Base-by-base conservation (phyloP, 1,139 yeast genomes). In the Hyphopichia pseudoburtonii region DNA sequence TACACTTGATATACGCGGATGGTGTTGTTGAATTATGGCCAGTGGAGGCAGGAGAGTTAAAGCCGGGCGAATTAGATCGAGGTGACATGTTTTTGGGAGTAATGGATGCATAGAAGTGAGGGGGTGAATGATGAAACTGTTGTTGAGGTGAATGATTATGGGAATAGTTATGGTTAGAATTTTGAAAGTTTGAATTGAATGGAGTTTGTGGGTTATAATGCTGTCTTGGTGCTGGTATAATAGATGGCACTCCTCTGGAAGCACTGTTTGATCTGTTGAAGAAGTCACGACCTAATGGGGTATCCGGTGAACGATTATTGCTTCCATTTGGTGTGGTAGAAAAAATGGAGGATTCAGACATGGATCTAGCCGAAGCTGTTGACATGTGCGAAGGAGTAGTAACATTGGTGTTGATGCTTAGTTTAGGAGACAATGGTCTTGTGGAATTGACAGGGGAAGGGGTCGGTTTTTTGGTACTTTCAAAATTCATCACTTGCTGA, bases 1-100 rank as follows among this genome's bases (percentile, higher is more conserved):
- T 63, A 41, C 70, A 58, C 37, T 57, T 57, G 36, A 63, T 46
- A 4, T 28, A 25, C 14, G 27, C 10, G 7, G 27, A n/a, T 9
- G 14, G 14, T 5, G 14, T 8, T n/a, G n/a, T 24, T 9, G 12
- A 9, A 21, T 10, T 10, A 21, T 21, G 23, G 10, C 23, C 10
- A 21, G 9, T 24, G 27, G 23, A 21, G 7, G 23, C 10, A 21
- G 23, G 15, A 25, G 28, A 25, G 12, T 8, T 25, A 25, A 6
- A 6, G 28, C n/a, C 12, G n/a, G 28, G 9, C 7, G 9, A 25
- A 25, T n/a, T 21, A 21, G 23, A 7, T 7, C 10, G 7, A 7
- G 23, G 23, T 7, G 23, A 24, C 14, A 12, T 5, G 5, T 5
- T 8, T 24, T 8, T 9, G 14, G 27, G 10, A 9, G 10, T 9